These are phyloP conservation scores for Mortierella sp. DNA, from an alignment of 371 early-diverging fungal genomes.

Conservation along the genomic window DNA sequence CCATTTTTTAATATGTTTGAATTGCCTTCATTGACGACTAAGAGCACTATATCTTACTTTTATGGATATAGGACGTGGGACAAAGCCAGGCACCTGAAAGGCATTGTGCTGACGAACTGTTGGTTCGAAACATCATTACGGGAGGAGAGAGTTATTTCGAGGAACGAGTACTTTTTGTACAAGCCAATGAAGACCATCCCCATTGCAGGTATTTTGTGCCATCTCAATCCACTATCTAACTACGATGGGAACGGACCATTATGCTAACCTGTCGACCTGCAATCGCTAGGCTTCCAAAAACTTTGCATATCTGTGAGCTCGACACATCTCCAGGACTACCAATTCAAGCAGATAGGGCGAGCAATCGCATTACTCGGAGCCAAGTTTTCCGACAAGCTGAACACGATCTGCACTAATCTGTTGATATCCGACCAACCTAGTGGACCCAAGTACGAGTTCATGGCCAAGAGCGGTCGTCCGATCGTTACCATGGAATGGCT, in stretches of 20 bases:
- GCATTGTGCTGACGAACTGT: slow-evolving; percentile 28
- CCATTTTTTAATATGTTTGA: no score
- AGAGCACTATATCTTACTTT: background rate
- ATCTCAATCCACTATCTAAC: no score
- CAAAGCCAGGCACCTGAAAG: slow-evolving; percentile 3
- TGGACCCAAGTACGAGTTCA: slow-evolving; percentile 33
- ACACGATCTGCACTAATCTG: slow-evolving; percentile 20
- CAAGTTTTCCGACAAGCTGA: slow-evolving; percentile 14
- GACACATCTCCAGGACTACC: slow-evolving; percentile 16
- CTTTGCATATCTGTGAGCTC: slow-evolving; percentile 21
- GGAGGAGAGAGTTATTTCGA: slow-evolving; percentile 17
- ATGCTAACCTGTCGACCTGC: no score
- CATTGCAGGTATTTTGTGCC: slow-evolving; percentile 23
- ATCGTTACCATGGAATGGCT: slow-evolving; percentile 40
- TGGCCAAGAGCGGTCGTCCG: slow-evolving; percentile 15
- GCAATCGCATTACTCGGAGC: slow-evolving; percentile 33
- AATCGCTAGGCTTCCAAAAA: slow-evolving; percentile 18
- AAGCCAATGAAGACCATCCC: slow-evolving; percentile 27
- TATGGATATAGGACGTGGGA: slow-evolving; percentile 10
- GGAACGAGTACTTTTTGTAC: slow-evolving; percentile 26
- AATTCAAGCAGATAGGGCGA: slow-evolving; percentile 21
- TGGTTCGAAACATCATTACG: slow-evolving; percentile 39
- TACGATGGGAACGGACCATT: no score
- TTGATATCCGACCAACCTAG: slow-evolving; percentile 25
- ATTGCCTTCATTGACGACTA: no score